A percentile compares a stretch with the other conserved stretches of the same genome.
Conservation (phyloP, 2,329 filamentous ascomycete species). For the Pseudogymnoascus sp. region DNA sequence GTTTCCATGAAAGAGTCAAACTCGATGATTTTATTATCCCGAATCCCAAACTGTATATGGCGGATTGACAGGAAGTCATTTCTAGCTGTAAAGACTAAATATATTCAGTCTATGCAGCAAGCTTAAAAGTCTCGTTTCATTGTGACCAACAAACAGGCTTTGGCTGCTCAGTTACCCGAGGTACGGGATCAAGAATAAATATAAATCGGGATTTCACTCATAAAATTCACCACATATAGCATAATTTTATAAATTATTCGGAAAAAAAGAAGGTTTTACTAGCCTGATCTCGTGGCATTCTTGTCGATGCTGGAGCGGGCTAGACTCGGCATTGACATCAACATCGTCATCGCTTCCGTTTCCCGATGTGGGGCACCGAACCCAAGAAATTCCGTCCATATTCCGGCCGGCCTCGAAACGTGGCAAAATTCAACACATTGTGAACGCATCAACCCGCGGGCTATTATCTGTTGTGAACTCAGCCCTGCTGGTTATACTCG, state of each 20-base stretch:
- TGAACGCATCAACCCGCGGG: not conserved
- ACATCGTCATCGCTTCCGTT: not conserved
- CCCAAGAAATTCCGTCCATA: not conserved
- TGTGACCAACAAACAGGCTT: not conserved
- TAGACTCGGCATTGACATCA: not conserved
- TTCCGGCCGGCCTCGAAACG: not conserved
- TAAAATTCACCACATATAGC: not conserved
- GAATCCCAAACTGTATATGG: not conserved
- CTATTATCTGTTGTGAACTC: not conserved
- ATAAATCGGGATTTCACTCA: not conserved
- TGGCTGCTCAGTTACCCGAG: too few relatives aligned
- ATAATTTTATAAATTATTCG: not conserved
- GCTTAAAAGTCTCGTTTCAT: not conserved
- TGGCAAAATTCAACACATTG: not conserved
- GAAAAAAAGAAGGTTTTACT: not conserved
- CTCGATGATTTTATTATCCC: conserved; percentile 43
- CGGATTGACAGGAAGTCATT: not conserved
- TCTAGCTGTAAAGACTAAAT: not conserved
- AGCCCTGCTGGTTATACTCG: not conserved
- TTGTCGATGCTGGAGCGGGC: not conserved
- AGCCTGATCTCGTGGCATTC: not conserved
- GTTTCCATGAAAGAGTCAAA: conserved; percentile 53
- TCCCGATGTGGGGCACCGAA: conserved; percentile 6
- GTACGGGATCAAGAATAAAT: not conserved
- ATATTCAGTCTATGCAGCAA: not conserved